A percentile compares a stretch with the other conserved stretches of the same genome.
Evolutionary conservation across 2,329 filamentous ascomycete species (phyloP).

Genomic region (Alternaria dauci): DNA sequence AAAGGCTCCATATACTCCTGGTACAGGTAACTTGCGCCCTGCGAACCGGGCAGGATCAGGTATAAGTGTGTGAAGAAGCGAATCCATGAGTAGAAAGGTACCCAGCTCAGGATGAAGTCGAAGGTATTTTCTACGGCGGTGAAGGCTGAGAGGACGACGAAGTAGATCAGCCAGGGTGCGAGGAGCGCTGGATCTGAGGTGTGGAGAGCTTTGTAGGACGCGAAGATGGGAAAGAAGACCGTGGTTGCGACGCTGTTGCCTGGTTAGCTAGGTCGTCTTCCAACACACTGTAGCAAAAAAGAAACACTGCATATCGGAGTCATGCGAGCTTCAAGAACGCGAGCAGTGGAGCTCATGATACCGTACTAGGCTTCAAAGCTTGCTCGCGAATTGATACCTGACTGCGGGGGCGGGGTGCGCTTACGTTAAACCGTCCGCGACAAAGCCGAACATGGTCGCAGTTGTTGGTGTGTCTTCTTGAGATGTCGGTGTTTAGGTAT

Average conservation of each 20-base stretch:
- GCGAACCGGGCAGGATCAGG: constrained; percentile 96
- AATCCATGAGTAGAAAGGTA: constrained; percentile 94
- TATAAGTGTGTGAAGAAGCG: constrained; percentile 89
- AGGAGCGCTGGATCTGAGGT: constrained; percentile 87
- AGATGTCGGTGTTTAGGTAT: constrained; percentile 12
- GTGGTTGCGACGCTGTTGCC: constrained; percentile 64
- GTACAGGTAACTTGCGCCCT: constrained; percentile 88
- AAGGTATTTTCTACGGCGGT: constrained; percentile 87
- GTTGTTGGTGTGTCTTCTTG: constrained; percentile 5
- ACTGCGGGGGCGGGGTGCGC: constrained; percentile 40
- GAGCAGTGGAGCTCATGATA: constrained; percentile 18
- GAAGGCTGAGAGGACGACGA: constrained; percentile 86
- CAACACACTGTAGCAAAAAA: background rate
- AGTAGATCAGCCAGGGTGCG: constrained; percentile 99
- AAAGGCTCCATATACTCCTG: constrained; percentile 86
- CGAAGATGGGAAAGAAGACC: constrained; percentile 93
- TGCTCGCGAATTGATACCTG: constrained; percentile 17
- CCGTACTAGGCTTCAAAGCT: constrained; percentile 10
- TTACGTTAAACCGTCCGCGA: constrained; percentile 51
- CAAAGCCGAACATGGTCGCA: constrained; percentile 48
- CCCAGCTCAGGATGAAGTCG: constrained; percentile 85
- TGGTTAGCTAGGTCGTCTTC: constrained; percentile 24
- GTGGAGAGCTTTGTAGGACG: constrained; percentile 97
- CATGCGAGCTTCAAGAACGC: constrained; percentile 16
- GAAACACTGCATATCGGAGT: constrained; percentile 11